Conservation (phyloP, 2,329 filamentous ascomycete species). For the Phyllosticta paracitricarpa region DNA sequence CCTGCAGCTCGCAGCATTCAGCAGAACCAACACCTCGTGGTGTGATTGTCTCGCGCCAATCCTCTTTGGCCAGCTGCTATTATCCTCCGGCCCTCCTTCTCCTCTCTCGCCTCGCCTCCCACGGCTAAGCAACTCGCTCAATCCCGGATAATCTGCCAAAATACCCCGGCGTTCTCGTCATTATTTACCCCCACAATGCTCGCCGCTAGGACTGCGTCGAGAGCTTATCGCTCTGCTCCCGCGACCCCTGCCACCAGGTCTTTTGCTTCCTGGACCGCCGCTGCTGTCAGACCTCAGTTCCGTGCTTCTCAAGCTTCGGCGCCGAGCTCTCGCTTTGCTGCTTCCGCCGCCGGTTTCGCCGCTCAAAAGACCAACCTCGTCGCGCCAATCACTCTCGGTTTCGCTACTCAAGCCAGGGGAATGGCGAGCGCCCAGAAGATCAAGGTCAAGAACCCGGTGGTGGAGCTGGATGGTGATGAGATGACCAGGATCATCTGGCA, state of each 20-base stretch:
- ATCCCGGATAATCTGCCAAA: background rate
- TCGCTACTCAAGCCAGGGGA: conserved; percentile 18
- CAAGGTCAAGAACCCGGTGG: conserved; percentile 98
- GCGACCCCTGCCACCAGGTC: conserved; percentile 1
- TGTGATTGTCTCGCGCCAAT: background rate
- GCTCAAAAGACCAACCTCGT: background rate
- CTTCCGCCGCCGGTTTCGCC: background rate
- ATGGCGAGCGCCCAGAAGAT: conserved; percentile 60
- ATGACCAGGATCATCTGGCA: conserved; percentile 99
- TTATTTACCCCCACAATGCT: conserved; percentile 3
- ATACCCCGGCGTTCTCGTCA: background rate
- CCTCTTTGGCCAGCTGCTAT: background rate
- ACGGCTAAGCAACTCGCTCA: background rate
- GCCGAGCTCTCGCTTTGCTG: conserved; percentile 2
- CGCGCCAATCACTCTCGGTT: background rate
- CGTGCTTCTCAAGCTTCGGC: background rate
- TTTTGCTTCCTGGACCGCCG: conserved; percentile 3
- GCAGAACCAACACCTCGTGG: background rate
- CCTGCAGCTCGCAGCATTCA: background rate
- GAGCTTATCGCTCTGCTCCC: conserved; percentile 1
- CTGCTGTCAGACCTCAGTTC: background rate
- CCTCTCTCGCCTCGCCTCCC: background rate
- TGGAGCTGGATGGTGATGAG: conserved; percentile 88
- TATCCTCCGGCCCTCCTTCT: background rate
- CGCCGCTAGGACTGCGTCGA: conserved; percentile 7